A percentile compares a stretch with the other conserved stretches of the same genome.
Evolutionary conservation across 768 basidiomycete genomes (phyloP).

Genomic region (Suillus lakei): DNA sequence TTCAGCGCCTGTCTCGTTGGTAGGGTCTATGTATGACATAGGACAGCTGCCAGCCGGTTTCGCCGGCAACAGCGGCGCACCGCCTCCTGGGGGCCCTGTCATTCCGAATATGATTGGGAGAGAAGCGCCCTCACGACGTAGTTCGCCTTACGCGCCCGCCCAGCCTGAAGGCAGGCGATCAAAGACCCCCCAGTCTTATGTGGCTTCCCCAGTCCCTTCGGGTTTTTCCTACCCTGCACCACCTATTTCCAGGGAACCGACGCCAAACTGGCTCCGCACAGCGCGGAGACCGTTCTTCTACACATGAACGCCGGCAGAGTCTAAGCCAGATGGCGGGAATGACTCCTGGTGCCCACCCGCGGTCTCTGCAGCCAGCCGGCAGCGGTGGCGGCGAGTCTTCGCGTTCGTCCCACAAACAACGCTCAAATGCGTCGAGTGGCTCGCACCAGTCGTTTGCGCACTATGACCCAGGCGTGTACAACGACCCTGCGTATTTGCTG

Average conservation of each 20-base stretch:
- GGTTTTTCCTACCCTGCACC: conserved; percentile 32
- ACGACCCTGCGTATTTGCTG: conserved; percentile 29
- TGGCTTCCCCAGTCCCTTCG: conserved; percentile 28
- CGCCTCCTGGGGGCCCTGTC: conserved; percentile 24
- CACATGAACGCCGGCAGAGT: conserved; percentile 32
- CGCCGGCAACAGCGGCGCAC: conserved; percentile 4
- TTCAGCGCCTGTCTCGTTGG: conserved; percentile 13
- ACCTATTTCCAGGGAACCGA: conserved; percentile 31
- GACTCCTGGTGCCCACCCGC: conserved; percentile 22
- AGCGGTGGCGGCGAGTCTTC: conserved; percentile 13
- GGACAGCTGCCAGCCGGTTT: conserved; percentile 22
- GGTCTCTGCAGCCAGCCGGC: conserved; percentile 18
- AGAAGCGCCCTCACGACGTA: conserved; percentile 13
- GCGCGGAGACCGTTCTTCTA: conserved; percentile 22
- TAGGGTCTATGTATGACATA: conserved; percentile 21
- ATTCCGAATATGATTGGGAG: conserved; percentile 22
- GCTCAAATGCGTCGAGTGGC: conserved; percentile 30
- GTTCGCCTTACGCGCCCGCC: conserved; percentile 13
- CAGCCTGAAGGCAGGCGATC: conserved; percentile 25
- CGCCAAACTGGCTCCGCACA: conserved; percentile 10
- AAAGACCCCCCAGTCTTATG: conserved; percentile 28
- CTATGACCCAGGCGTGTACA: conserved; percentile 28
- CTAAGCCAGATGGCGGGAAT: conserved; percentile 27
- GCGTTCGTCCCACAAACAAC: conserved; percentile 19
- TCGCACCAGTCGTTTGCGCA: conserved; percentile 21